Percentiles rank a stretch among this genome's conserved stretches.
These are phyloP conservation scores for Artemisia annua DNA, from an alignment of 129 eudicot genomes.

Conservation along the genomic window DNA sequence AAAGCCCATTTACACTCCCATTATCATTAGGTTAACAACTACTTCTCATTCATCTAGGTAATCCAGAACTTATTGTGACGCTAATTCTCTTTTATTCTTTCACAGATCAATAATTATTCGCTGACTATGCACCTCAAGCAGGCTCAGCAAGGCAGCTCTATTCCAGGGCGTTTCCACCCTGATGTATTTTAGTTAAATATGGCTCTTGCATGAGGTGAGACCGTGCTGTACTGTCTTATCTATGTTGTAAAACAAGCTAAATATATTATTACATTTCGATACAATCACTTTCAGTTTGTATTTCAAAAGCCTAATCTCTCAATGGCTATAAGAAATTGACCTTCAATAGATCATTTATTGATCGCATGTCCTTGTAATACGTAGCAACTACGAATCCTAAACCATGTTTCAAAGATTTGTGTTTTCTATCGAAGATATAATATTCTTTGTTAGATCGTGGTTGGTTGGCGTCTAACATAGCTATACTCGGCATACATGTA, in stretches of 20 bases:
- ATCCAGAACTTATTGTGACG: too few relatives aligned
- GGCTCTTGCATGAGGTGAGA: neutral
- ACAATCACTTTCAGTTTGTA: neutral
- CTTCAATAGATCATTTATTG: constrained; percentile 10
- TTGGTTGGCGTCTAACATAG: too few relatives aligned
- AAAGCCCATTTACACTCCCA: too few relatives aligned
- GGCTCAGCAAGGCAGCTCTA: constrained; percentile 83
- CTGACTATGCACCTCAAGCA: constrained; percentile 97
- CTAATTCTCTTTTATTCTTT: neutral
- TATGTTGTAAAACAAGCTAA: constrained; percentile 1
- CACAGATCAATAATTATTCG: constrained; percentile 86
- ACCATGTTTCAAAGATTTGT: neutral
- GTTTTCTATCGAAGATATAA: neutral
- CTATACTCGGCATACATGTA: too few relatives aligned
- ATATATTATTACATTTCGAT: neutral
- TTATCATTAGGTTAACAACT: too few relatives aligned
- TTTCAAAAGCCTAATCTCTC: constrained; percentile 15
- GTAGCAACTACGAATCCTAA: neutral
- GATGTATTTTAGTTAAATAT: constrained; percentile 62
- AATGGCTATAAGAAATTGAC: neutral
- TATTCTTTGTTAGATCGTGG: neutral
- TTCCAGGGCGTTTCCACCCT: constrained; percentile 89
- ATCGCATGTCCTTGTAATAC: neutral
- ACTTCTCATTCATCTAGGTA: too few relatives aligned
- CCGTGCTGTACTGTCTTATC: neutral